Conservation (phyloP, 73 alveolate species). For the Symbiodinium natans region DNA sequence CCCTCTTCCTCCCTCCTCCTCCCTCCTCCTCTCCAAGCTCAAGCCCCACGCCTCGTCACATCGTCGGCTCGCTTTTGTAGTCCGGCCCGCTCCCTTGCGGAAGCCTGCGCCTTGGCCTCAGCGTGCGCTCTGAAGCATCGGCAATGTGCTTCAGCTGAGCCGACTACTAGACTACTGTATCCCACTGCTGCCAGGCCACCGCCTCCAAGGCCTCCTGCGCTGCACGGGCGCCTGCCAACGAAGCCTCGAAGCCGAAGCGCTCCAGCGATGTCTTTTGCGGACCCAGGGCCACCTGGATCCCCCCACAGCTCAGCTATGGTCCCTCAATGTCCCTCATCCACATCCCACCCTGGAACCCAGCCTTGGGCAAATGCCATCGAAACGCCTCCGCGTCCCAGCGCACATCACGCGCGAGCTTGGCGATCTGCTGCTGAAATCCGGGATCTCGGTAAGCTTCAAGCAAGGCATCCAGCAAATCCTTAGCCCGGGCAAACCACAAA, state of each 20-base stretch:
- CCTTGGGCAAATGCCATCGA: slow-evolving; percentile 46
- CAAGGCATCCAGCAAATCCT: slow-evolving; percentile 73
- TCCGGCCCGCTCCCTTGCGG: neutral
- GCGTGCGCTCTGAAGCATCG: neutral
- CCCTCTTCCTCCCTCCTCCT: no score
- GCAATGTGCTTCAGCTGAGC: no score
- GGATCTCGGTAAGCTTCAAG: slow-evolving; percentile 49
- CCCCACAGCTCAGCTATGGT: no score
- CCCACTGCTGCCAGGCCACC: neutral
- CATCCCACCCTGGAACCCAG: no score
- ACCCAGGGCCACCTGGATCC: slow-evolving; percentile 66
- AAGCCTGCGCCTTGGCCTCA: slow-evolving; percentile 32
- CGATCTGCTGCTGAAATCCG: slow-evolving; percentile 55
- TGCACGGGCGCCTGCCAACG: slow-evolving; percentile 36
- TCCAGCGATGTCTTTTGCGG: slow-evolving; percentile 22
- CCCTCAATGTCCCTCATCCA: no score
- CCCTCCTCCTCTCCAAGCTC: no score
- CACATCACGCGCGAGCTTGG: slow-evolving; percentile 77
- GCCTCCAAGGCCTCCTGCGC: slow-evolving; percentile 59
- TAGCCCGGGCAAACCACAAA: neutral
- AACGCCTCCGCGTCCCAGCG: slow-evolving; percentile 35
- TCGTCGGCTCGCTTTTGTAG: slow-evolving; percentile 1
- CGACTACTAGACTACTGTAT: no score
- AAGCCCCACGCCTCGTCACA: slow-evolving; percentile 22
- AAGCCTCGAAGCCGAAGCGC: slow-evolving; percentile 73